These are phyloP conservation scores for Alternaria consortialis DNA, from an alignment of 2,329 filamentous ascomycete genomes.

Conservation along the genomic window DNA sequence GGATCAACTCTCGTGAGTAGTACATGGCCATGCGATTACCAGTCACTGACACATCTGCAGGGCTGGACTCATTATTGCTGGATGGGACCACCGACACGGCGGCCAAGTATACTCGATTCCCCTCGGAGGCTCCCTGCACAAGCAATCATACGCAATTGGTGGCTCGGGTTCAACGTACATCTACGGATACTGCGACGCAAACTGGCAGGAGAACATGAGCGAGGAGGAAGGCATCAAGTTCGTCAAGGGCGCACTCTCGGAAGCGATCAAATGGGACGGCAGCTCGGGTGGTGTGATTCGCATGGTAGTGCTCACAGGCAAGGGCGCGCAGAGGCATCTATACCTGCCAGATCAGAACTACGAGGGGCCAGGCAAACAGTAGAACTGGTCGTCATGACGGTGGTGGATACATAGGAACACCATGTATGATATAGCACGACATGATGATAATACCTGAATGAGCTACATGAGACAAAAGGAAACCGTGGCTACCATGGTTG, in stretches of 20 bases:
- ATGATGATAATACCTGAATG: constrained; percentile 20
- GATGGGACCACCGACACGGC: constrained; percentile 93
- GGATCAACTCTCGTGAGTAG: constrained; percentile 80
- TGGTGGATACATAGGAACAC: constrained; percentile 8
- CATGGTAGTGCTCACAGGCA: constrained; percentile 92
- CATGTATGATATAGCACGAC: constrained; percentile 23
- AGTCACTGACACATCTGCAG: constrained; percentile 58
- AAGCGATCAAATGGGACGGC: constrained; percentile 99
- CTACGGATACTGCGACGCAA: constrained; percentile 96
- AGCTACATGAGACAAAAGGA: constrained; percentile 11
- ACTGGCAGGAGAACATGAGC: constrained; percentile 96
- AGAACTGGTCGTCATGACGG: constrained; percentile 18
- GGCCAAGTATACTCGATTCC: constrained; percentile 98
- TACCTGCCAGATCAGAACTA: constrained; percentile 93
- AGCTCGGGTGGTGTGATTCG: constrained; percentile 98
- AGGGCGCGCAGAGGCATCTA: constrained; percentile 89
- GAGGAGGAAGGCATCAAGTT: constrained; percentile 90
- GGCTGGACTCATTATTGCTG: constrained; percentile 97
- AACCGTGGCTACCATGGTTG: constrained; percentile 5
- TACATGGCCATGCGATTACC: background rate
- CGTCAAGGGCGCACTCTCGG: constrained; percentile 87
- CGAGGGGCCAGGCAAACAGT: constrained; percentile 71
- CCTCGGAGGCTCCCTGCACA: constrained; percentile 94
- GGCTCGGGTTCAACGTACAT: constrained; percentile 99
- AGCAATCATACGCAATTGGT: constrained; percentile 93